phyloP scores from a whole-genome alignment of 192 early-diverging fungal species.

The Funneliformis mosseae region DNA sequence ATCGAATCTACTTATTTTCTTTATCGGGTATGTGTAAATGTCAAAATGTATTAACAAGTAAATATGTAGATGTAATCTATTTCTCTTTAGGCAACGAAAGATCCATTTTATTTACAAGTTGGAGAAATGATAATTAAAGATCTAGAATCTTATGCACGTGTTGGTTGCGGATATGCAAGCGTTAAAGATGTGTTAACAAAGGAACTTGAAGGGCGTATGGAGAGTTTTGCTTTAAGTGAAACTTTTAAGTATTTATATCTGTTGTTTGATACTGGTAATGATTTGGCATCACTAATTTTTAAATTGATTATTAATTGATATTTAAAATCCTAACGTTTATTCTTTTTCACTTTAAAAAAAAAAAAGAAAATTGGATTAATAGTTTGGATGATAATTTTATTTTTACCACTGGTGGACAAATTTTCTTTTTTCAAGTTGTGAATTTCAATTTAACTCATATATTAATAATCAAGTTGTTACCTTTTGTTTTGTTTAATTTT shows the following conservation, averaged over 20 bases:
- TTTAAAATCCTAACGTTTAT: not conserved
- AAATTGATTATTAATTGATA: not conserved
- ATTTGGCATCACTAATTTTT: not conserved
- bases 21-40: slow-evolving; percentile 57
- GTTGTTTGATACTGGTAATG: slow-evolving; percentile 82
- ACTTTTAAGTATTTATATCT: slow-evolving; percentile 97
- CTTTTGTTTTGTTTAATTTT: not conserved
- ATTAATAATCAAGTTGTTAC: not conserved
- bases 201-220: slow-evolving; percentile 84
- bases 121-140: slow-evolving; percentile 88
- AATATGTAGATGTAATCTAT: not conserved
- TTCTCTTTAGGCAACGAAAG: slow-evolving; percentile 67
- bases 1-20: slow-evolving; percentile 93
- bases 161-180: slow-evolving; percentile 81
- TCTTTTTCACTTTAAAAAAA: not conserved
- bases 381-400: slow-evolving; percentile 74
- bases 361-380: slow-evolving; percentile 71
- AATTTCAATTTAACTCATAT: not conserved
- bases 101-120: slow-evolving; percentile 89
- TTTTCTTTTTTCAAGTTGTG: not conserved
- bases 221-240: slow-evolving; percentile 92
- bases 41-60: not conserved
- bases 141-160: slow-evolving; percentile 67
- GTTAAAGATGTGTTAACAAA: slow-evolving; percentile 66
- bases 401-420: slow-evolving; percentile 75